These are phyloP conservation scores for Acanthamoeba rhysodes DNA, from an alignment of 208 protist species.

Conservation along the genomic window DNA sequence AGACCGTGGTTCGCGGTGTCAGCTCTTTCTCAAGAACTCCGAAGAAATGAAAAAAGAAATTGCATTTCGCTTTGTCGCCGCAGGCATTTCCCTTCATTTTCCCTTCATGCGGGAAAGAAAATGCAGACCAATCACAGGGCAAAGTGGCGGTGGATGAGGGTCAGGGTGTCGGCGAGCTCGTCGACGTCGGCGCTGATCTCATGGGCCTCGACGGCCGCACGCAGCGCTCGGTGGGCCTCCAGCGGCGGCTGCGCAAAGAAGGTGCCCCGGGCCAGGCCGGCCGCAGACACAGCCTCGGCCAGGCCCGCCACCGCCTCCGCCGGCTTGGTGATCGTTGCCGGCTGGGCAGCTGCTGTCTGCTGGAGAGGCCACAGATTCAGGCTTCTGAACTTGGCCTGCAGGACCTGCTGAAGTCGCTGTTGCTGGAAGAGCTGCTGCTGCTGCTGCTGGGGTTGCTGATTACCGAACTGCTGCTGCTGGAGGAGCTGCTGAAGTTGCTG, in stretches of 20 bases:
- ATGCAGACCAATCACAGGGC: neutral
- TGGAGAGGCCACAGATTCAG: neutral
- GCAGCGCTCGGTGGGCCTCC: neutral
- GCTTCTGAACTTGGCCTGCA: neutral
- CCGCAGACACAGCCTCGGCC: neutral
- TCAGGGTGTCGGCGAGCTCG: neutral
- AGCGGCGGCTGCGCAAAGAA: neutral
- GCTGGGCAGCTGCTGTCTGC: neutral
- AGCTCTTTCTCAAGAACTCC: too few species aligned
- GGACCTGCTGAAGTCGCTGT: too few species aligned
- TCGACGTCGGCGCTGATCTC: conserved; percentile 5
- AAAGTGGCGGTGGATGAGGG: neutral
- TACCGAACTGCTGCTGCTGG: too few species aligned
- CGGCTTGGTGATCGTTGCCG: neutral
- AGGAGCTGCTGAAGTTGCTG: too few species aligned
- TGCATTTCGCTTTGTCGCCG: too few species aligned
- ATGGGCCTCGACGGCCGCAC: neutral
- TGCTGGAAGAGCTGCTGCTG: too few species aligned
- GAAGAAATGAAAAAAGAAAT: neutral
- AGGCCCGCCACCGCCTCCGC: neutral
- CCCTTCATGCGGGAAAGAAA: too few species aligned
- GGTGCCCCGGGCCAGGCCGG: neutral
- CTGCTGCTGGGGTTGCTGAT: too few species aligned
- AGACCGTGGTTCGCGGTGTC: too few species aligned
- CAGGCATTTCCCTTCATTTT: too few species aligned